Evolutionary conservation across 139 green algal genomes (phyloP).

Genomic region (Chlamydomonas sp.): DNA sequence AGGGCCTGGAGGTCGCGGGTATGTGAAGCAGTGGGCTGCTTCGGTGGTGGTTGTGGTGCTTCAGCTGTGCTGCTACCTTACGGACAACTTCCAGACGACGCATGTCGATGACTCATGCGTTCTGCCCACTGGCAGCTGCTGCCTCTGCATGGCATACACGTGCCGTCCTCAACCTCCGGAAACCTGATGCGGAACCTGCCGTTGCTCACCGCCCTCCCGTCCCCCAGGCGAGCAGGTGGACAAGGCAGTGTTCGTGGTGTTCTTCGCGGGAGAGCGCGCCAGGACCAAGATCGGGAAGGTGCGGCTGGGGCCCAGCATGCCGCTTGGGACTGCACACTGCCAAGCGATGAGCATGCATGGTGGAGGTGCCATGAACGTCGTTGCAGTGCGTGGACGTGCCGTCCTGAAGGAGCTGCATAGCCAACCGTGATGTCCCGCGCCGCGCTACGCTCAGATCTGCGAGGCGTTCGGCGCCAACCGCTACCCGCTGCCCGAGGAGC

Average conservation of each 20-base stretch:
- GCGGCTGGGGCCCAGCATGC: background rate
- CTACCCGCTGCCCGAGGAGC: slow-evolving; percentile 98
- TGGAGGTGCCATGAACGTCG: too few relatives aligned
- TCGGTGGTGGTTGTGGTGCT: too few relatives aligned
- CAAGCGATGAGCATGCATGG: background rate
- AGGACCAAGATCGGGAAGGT: slow-evolving; percentile 93
- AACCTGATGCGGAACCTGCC: background rate
- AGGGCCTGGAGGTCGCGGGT: too few relatives aligned
- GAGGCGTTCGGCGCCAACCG: slow-evolving; percentile 96
- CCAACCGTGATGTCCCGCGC: background rate
- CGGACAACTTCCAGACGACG: too few relatives aligned
- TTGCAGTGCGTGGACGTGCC: too few relatives aligned
- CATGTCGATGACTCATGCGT: too few relatives aligned
- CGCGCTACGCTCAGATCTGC: slow-evolving; percentile 79
- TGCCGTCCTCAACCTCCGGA: too few relatives aligned
- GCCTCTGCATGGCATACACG: too few relatives aligned
- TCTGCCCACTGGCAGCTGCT: too few relatives aligned
- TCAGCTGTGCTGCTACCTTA: too few relatives aligned
- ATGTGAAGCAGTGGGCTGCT: too few relatives aligned
- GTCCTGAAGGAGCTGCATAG: too few relatives aligned
- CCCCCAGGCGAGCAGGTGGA: slow-evolving; percentile 84
- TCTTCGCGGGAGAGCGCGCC: slow-evolving; percentile 96
- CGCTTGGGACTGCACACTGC: background rate
- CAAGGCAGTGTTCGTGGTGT: slow-evolving; percentile 98
- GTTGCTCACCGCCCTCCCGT: slow-evolving; percentile 38